Evolutionary conservation across 768 basidiomycete genomes (phyloP).

Genomic region (Trametes coccinea): DNA sequence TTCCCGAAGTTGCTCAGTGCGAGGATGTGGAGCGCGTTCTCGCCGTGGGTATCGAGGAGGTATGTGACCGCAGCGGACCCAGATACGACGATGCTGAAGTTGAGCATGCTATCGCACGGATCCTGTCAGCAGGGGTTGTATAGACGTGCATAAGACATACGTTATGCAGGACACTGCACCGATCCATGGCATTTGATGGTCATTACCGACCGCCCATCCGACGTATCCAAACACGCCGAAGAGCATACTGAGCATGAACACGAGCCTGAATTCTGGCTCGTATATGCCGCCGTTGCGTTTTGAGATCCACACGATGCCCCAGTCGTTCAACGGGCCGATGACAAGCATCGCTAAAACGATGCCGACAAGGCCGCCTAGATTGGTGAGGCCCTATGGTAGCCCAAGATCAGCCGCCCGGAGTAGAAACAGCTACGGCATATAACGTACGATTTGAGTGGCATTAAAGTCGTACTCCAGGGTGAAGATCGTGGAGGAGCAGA

Average conservation of each 20-base stretch:
- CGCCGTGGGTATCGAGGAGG: slow-evolving; percentile 46
- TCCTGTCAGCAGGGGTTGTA: not conserved
- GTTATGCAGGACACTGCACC: slow-evolving; percentile 42
- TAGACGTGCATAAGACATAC: slow-evolving; percentile 7
- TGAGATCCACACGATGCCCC: slow-evolving; percentile 44
- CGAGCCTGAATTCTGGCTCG: slow-evolving; percentile 47
- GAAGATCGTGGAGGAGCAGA: slow-evolving; percentile 48
- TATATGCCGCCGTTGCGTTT: slow-evolving; percentile 46
- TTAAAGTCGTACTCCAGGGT: slow-evolving; percentile 45
- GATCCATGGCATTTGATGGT: slow-evolving; percentile 46
- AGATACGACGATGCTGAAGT: slow-evolving; percentile 47
- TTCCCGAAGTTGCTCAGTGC: slow-evolving; percentile 46
- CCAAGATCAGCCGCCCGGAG: not conserved
- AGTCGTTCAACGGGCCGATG: slow-evolving; percentile 43
- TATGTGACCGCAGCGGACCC: slow-evolving; percentile 46
- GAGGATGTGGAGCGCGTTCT: slow-evolving; percentile 42
- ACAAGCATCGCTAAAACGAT: slow-evolving; percentile 41
- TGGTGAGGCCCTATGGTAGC: slow-evolving; percentile 37
- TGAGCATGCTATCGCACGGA: slow-evolving; percentile 36
- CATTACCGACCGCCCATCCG: slow-evolving; percentile 47
- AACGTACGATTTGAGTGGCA: slow-evolving; percentile 38
- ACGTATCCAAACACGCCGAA: slow-evolving; percentile 47
- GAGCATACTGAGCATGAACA: slow-evolving; percentile 44
- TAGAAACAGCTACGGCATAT: not conserved
- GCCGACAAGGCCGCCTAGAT: slow-evolving; percentile 45